A percentile compares a stretch with the other conserved stretches of the same genome.
Conservation (phyloP, 306 rosid species). For the Acmispon strigosus region DNA sequence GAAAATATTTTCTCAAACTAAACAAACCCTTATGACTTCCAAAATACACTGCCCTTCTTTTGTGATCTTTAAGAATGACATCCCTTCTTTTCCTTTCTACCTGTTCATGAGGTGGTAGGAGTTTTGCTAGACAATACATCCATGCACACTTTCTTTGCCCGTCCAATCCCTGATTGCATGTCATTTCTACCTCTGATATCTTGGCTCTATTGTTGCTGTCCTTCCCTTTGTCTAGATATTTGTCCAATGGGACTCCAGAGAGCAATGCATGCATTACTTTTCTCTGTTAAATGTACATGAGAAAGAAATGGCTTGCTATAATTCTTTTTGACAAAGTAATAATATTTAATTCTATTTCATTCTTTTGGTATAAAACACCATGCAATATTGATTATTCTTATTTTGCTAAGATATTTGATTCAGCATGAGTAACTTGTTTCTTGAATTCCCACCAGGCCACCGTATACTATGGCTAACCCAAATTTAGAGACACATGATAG, state of each 20-base stretch:
- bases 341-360: background rate
- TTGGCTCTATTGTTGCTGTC: background rate
- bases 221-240: background rate
- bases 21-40: too few relatives aligned
- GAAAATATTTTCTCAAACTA: too few relatives aligned
- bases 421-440: background rate
- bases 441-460: background rate
- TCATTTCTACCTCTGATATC: background rate
- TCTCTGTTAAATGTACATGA: background rate
- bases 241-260: background rate
- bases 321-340: background rate
- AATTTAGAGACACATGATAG: too few relatives aligned
- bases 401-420: background rate
- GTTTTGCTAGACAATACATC: background rate
- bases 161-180: background rate
- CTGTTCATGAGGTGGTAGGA: too few relatives aligned
- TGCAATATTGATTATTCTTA: background rate
- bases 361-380: background rate
- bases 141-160: background rate
- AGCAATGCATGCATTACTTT: background rate
- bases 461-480: background rate
- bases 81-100: too few relatives aligned
- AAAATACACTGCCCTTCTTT: too few relatives aligned
- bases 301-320: background rate
- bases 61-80: too few relatives aligned